Percentiles rank a stretch among this genome's conserved stretches.
Conservation (phyloP, 1,284 basidiomycete species). For the Microbotryum lychnidis-dioicae region DNA sequence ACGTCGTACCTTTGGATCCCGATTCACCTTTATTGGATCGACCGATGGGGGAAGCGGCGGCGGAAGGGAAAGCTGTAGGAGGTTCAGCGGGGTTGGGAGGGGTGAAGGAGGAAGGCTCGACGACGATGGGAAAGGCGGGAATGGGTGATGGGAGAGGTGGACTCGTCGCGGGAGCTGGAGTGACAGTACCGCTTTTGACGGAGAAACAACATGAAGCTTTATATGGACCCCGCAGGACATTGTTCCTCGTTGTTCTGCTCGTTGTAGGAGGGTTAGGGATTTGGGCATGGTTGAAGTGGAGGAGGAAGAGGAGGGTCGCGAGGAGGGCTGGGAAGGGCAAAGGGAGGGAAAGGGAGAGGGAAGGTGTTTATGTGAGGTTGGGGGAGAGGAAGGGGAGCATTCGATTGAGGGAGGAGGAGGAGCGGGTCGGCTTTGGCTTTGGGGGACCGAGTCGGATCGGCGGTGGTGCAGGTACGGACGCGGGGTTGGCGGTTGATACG, state of each 20-base stretch:
- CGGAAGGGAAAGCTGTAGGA: too few species aligned
- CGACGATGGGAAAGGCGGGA: background rate
- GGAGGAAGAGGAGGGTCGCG: constrained; percentile 3
- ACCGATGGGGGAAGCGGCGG: too few species aligned
- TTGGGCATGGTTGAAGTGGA: constrained; percentile 23
- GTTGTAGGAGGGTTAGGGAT: constrained; percentile 7
- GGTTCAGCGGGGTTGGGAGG: background rate
- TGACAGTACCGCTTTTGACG: too few species aligned
- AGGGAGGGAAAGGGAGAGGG: constrained; percentile 4
- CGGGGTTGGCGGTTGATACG: constrained; percentile 4
- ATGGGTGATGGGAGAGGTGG: constrained; percentile 23
- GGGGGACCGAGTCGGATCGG: background rate
- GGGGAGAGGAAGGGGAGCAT: background rate
- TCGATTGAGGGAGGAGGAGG: background rate
- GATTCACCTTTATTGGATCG: background rate
- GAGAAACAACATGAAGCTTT: constrained; percentile 28
- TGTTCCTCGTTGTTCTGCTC: constrained; percentile 29
- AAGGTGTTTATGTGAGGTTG: background rate
- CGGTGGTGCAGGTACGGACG: background rate
- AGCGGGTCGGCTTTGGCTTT: background rate
- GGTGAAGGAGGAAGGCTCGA: background rate
- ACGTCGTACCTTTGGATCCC: background rate
- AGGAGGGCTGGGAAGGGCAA: constrained; percentile 19
- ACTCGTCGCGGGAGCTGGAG: too few species aligned
- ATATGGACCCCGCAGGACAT: constrained; percentile 31